Conservation (phyloP, 768 basidiomycete species). For the Melanogaster broomeanus region DNA sequence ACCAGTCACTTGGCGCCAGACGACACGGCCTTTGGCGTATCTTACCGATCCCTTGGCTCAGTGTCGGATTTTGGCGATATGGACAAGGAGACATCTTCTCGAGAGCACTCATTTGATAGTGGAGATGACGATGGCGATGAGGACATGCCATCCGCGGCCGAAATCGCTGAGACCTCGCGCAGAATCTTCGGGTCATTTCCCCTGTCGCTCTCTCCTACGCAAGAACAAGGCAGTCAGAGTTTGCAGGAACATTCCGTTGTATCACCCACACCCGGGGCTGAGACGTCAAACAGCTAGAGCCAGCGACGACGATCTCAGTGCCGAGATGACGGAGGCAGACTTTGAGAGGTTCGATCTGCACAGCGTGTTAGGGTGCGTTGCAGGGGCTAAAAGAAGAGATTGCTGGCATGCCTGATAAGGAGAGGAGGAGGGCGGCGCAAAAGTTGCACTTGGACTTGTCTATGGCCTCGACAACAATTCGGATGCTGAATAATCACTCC, state of each 20-base stretch:
- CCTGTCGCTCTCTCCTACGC: conserved; percentile 16
- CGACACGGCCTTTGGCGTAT: conserved; percentile 13
- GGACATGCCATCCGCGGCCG: conserved; percentile 49
- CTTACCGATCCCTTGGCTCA: conserved; percentile 58
- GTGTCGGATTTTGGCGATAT: conserved; percentile 58
- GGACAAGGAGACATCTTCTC: conserved; percentile 34
- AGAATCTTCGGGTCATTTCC: conserved; percentile 48
- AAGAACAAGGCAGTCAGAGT: conserved; percentile 8
- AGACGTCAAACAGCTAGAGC: conserved; percentile 30
- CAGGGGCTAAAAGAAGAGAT: conserved; percentile 78
- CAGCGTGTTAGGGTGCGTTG: conserved; percentile 56
- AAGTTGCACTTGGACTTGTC: conserved; percentile 70
- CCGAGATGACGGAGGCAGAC: conserved; percentile 37
- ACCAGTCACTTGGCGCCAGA: conserved; percentile 18
- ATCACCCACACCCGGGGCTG: conserved; percentile 3
- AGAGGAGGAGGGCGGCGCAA: conserved; percentile 70
- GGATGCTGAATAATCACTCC: neutral
- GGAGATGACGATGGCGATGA: conserved; percentile 13
- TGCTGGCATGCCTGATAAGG: conserved; percentile 59
- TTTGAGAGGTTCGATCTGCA: conserved; percentile 61
- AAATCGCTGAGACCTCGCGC: conserved; percentile 49
- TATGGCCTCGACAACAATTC: conserved; percentile 50
- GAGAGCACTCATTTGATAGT: conserved; percentile 6
- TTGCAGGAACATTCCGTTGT: neutral
- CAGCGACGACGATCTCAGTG: conserved; percentile 17